Evolutionary conservation across 228 moss, liverwort and hornwort species (phyloP).

Genomic region (Sphagnum magellanicum): DNA sequence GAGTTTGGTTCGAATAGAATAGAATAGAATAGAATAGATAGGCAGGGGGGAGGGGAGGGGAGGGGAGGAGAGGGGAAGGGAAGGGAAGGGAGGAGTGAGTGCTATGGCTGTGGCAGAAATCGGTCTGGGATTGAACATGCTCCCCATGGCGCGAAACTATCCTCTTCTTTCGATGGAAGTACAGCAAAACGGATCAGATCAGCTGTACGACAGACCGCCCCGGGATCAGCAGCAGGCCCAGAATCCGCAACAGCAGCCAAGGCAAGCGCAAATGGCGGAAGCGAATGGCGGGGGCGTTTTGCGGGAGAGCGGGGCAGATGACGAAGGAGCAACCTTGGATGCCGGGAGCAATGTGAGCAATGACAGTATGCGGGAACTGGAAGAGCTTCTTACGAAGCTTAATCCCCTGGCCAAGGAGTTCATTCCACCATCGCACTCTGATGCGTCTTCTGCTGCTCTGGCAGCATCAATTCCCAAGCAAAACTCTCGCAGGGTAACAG

Average conservation of each 20-base stretch:
- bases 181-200: constrained; percentile 51
- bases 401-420: constrained; percentile 93
- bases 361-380: constrained; percentile 84
- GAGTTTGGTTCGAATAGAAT: not conserved
- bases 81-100: constrained; percentile 16
- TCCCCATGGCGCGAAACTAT: constrained; percentile 57
- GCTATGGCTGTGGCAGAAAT: constrained; percentile 84
- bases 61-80: constrained; percentile 4
- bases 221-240: not conserved
- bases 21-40: not conserved
- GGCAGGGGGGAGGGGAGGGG: constrained; percentile 4
- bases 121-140: constrained; percentile 65
- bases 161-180: constrained; percentile 59
- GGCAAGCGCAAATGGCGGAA: constrained; percentile 19
- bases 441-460: constrained; percentile 42
- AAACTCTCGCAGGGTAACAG: constrained; percentile 69
- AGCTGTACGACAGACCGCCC: constrained; percentile 37
- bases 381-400: constrained; percentile 82
- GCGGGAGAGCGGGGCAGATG: constrained; percentile 39
- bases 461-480: constrained; percentile 58
- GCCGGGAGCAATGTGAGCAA: constrained; percentile 69
- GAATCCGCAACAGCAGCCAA: constrained; percentile 14
- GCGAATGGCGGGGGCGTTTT: constrained; percentile 55
- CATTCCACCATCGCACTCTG: constrained; percentile 64
- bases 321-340: constrained; percentile 32